Conservation (phyloP, 2,329 filamentous ascomycete genomes). For the Penicillium sp. region DNA sequence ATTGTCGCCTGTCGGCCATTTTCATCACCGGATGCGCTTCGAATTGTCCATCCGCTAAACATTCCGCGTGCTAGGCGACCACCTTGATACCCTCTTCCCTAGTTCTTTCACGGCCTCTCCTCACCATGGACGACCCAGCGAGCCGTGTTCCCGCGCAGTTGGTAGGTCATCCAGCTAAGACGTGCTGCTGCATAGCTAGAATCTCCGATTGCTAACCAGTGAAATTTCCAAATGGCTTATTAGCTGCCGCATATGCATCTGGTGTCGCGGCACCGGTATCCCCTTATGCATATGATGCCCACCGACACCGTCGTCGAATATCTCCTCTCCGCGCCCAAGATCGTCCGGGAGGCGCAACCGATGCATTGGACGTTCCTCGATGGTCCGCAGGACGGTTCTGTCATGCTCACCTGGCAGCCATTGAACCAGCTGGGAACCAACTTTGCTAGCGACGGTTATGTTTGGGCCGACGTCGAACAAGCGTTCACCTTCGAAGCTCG, state of each 20-base stretch:
- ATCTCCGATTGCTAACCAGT: no score
- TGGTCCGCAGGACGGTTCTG: slow-evolving; percentile 67
- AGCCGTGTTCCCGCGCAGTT: no score
- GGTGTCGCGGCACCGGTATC: slow-evolving; percentile 73
- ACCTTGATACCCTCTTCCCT: no score
- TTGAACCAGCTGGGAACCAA: slow-evolving; percentile 59
- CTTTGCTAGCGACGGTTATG: slow-evolving; percentile 83
- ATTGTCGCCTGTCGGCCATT: no score
- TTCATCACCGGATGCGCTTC: no score
- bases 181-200: no score
- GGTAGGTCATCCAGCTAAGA: no score
- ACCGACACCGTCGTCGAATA: slow-evolving; percentile 72
- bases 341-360: slow-evolving; percentile 69
- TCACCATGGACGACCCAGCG: no score
- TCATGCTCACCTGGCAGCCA: slow-evolving; percentile 84
- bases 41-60: no score
- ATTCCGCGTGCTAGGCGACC: no score
- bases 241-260: slow-evolving; percentile 85
- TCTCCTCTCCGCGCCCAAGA: slow-evolving; percentile 71
- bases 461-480: slow-evolving; percentile 80
- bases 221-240: no score
- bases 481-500: slow-evolving; percentile 64
- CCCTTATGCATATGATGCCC: slow-evolving; percentile 60
- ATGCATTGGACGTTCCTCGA: slow-evolving; percentile 93
- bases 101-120: no score